Evolutionary conservation across 208 protist genomes (phyloP).

Genomic region (Leishmania martiniquensis): DNA sequence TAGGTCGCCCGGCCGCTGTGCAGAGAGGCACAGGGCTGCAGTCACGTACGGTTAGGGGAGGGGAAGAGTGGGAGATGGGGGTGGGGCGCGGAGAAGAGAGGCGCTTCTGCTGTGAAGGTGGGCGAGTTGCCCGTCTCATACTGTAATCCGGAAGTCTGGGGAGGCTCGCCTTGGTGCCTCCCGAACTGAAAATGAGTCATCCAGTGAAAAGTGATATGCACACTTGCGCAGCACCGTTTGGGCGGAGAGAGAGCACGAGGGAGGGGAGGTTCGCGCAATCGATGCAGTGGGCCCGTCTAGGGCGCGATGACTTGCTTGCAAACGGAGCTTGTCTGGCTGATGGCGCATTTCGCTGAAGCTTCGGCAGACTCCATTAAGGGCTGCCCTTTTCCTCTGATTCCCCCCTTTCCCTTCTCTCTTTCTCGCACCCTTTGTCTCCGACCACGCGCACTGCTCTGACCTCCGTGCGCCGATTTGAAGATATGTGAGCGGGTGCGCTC

Average conservation of each 20-base stretch:
- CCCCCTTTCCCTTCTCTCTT: not conserved
- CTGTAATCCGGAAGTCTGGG: not conserved
- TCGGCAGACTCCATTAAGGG: not conserved
- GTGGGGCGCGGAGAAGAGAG: not conserved
- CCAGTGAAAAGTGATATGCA: not conserved
- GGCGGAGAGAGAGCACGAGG: not conserved
- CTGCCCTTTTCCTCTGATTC: no score
- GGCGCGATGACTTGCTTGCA: not conserved
- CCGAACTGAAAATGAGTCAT: not conserved
- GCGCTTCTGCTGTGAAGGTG: not conserved
- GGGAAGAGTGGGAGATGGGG: not conserved
- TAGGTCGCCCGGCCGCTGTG: not conserved
- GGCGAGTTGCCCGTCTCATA: not conserved
- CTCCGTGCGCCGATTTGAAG: not conserved
- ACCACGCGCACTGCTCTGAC: not conserved
- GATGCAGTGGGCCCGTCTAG: not conserved
- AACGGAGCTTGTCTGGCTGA: not conserved
- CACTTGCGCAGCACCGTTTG: no score
- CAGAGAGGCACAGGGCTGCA: no score
- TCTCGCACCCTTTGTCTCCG: not conserved
- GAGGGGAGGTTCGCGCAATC: not conserved
- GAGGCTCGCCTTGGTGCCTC: not conserved
- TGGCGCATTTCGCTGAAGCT: not conserved
- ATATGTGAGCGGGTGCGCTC: not conserved
- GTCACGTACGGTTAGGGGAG: no score